Percentiles rank a stretch among this genome's conserved stretches.
Evolutionary conservation across 2,329 filamentous ascomycete species (phyloP).

Genomic region (Colletotrichum navitas): DNA sequence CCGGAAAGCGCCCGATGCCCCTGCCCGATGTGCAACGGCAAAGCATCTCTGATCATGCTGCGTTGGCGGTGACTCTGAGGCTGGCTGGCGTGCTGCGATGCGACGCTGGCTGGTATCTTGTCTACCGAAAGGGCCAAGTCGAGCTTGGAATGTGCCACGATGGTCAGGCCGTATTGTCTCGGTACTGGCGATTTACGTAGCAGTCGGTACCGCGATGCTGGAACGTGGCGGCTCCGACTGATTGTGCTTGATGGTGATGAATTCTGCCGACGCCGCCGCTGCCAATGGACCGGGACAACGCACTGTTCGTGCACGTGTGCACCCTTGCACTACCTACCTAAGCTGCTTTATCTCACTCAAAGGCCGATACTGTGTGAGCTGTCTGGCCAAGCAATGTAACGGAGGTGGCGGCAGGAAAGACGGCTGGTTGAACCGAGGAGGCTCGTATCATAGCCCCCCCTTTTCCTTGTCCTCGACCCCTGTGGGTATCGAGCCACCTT

Average conservation of each 20-base stretch:
- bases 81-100: conserved; percentile 12
- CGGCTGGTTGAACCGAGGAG: neutral
- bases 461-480: neutral
- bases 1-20: neutral
- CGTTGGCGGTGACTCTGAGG: neutral
- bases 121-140: neutral
- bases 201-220: conserved; percentile 1
- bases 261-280: neutral
- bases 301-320: conserved; percentile 19
- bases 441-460: neutral
- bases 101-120: neutral
- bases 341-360: neutral
- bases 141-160: neutral
- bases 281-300: neutral
- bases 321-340: neutral
- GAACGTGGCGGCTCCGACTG: conserved; percentile 10
- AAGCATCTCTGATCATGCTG: neutral
- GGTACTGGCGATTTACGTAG: neutral
- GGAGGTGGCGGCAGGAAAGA: neutral
- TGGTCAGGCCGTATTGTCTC: neutral
- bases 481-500: neutral
- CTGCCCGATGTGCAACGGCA: neutral
- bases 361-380: neutral
- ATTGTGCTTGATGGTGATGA: neutral
- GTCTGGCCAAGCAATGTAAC: neutral